Conservation (phyloP, 2,329 filamentous ascomycete genomes). For the Ophiostoma sp. region DNA sequence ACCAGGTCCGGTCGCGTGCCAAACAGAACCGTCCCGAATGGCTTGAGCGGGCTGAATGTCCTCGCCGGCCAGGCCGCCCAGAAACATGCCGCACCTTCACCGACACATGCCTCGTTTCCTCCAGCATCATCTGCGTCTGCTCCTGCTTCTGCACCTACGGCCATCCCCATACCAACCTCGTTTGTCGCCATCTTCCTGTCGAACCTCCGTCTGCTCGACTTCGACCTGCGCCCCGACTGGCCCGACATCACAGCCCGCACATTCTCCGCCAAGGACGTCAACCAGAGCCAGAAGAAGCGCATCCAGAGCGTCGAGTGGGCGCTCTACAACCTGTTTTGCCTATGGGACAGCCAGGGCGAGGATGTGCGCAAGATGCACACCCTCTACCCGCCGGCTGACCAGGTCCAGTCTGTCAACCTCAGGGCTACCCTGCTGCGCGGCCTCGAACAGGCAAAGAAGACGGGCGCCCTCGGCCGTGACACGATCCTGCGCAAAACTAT, state of each 20-base stretch:
- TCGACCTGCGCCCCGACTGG: conserved; percentile 74
- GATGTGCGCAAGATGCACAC: conserved; percentile 69
- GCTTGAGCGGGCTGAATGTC: background rate
- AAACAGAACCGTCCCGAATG: conserved; percentile 18
- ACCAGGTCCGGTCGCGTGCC: conserved; percentile 30
- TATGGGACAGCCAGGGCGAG: conserved; percentile 66
- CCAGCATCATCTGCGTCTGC: background rate
- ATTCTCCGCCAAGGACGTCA: conserved; percentile 61
- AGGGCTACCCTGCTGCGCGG: conserved; percentile 75
- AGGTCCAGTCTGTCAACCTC: conserved; percentile 84
- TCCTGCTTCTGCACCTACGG: background rate
- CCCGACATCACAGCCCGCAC: conserved; percentile 65
- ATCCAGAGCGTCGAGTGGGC: conserved; percentile 84
- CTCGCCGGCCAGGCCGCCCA: background rate
- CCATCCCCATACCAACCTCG: conserved; percentile 37
- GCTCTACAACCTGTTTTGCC: conserved; percentile 75
- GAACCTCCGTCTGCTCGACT: conserved; percentile 75
- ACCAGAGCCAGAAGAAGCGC: conserved; percentile 73
- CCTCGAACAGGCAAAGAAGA: conserved; percentile 83
- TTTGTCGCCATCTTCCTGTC: conserved; percentile 67
- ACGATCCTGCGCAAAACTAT: conserved; percentile 86
- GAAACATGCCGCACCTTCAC: background rate
- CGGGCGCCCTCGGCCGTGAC: conserved; percentile 73
- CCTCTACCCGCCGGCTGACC: conserved; percentile 86
- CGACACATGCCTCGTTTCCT: background rate